phyloP scores from a whole-genome alignment of 2,329 filamentous ascomycete species.

The Volutella citrinella region DNA sequence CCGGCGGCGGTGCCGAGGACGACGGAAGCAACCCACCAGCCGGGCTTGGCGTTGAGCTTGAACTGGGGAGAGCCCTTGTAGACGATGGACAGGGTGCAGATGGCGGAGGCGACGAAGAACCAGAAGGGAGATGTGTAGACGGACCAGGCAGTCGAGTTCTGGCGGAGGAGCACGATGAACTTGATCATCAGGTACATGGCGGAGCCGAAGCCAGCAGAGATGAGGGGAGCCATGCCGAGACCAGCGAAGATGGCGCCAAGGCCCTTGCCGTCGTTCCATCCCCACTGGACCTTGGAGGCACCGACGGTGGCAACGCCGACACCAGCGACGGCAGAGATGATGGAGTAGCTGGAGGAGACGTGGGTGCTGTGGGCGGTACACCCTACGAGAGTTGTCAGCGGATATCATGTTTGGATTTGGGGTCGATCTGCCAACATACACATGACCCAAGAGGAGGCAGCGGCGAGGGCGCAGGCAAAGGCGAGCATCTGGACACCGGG shows the following conservation, averaged over 20 bases:
- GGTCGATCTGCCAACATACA: too few relatives aligned
- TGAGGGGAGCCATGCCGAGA: slow-evolving; percentile 65
- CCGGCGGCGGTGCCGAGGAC: slow-evolving; percentile 62
- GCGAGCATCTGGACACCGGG: slow-evolving; percentile 67
- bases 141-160: slow-evolving; percentile 69
- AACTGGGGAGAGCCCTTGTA: slow-evolving; percentile 70
- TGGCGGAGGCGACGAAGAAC: slow-evolving; percentile 71
- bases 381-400: too few relatives aligned
- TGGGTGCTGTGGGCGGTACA: slow-evolving; percentile 71
- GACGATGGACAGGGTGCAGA: slow-evolving; percentile 75
- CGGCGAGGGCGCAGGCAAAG: slow-evolving; percentile 62
- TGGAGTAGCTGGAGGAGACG: slow-evolving; percentile 70
- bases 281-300: slow-evolving; percentile 61
- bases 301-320: slow-evolving; percentile 67
- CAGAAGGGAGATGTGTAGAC: slow-evolving; percentile 72
- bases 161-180: slow-evolving; percentile 65
- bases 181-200: slow-evolving; percentile 66
- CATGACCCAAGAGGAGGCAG: slow-evolving; percentile 72
- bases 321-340: slow-evolving; percentile 66
- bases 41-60: slow-evolving; percentile 46
- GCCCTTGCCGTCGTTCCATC: slow-evolving; percentile 65
- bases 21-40: slow-evolving; percentile 64
- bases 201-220: slow-evolving; percentile 63
- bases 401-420: too few relatives aligned
- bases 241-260: slow-evolving; percentile 69